Base-by-base conservation (phyloP, 2,329 filamentous ascomycete genomes). In the Drechslerella coelobrocha region DNA sequence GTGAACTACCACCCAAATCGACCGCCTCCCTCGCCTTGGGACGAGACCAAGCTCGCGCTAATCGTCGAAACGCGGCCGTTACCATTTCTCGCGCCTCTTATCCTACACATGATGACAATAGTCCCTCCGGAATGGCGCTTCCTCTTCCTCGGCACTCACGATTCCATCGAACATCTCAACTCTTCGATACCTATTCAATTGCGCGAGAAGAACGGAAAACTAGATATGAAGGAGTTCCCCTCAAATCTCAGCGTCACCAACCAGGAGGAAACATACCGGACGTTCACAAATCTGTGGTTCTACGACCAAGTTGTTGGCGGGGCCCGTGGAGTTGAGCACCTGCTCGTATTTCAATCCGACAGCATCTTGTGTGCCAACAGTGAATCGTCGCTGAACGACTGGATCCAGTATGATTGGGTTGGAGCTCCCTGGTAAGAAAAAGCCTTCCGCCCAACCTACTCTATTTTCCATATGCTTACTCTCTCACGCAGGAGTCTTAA, bases 91-190 rank as follows among this genome's bases (percentile, higher is more conserved):
- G 83, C 83, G 2, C 83, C 84, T 1, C 78, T 84, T 27, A 78
- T 85, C 76, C 79, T 85, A 21, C 84, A 85, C 75, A 84, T 85
- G 78, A 84, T 84, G 73, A 79, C 82, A 2, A 82, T 85, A n/a
- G 81, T 85, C 1, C 84, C 84, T 1, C 81, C 83, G 1, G 83
- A 85, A 77, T 86, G 84, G 84, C 81, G 81, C 17, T 85, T 85
- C 78, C 81, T 81, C 41, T 65, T 72, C 34, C 29, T 72, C 12
- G 68, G 65, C 14, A 57, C 59, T 10, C 48, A 72, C n/a, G 61
- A 61, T 7, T 52, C 60, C 14, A 57, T 63, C 50, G 31, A 45
- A 31, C 48, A 60, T 14, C 9, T 63, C 8, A 72, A 72, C 51
- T 41, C 53, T 41, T 76, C 75, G 2, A 34, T 68, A 2, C 57